Evolutionary conservation across 2,329 filamentous ascomycete species (phyloP), one percentile per base, ranked within the genome.

Genomic region (Bipolaris zeicola): DNA sequence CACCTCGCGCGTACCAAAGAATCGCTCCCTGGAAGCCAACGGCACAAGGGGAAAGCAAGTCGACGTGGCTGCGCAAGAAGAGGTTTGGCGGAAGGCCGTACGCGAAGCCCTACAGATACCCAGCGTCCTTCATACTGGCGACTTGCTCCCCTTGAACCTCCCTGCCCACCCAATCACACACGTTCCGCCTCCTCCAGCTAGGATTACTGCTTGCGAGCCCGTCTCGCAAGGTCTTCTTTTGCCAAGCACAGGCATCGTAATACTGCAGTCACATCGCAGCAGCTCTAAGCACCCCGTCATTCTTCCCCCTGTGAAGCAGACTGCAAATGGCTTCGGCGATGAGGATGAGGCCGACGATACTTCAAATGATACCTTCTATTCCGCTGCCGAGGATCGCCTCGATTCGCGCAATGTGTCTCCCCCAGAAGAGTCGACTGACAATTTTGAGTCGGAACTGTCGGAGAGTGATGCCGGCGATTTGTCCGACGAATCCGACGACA

Each of bases 401-500:
- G 68, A 74, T 6, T 76, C 77, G 34, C 73, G 74, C 47, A 69
- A 70, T 37, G 66, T 72, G 13, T 76, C 76, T 16, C 78, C 78
- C 1, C 73, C 74, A 13, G 75, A 69, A 28, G 74, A 79, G 31
- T 76, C 79, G 8, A 73, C 77, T 3, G 80, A 81, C 52, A 76
- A 76, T 20, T 71, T 81, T n/a, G 79, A 80, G 39, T 76, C 87
- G 3, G 87, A 90, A 59, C 73, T 84, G 7, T 88, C 87, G 1
- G 86, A 83, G 10, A 78, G 79, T 5, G 87, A 90, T 53, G 87
- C 89, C n/a, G 88, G 84, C 59, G 91, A 94, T 65, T 81, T 94
- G 14, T 96, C 94, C 0, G 93, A 96, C 73, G 94, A 96, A 71
- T 95, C 91, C 0, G 93, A 97, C 63, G 92, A 96, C 59, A 91